These are phyloP conservation scores for Coemansia sp. DNA, from an alignment of 192 early-diverging fungal genomes.

Conservation along the genomic window DNA sequence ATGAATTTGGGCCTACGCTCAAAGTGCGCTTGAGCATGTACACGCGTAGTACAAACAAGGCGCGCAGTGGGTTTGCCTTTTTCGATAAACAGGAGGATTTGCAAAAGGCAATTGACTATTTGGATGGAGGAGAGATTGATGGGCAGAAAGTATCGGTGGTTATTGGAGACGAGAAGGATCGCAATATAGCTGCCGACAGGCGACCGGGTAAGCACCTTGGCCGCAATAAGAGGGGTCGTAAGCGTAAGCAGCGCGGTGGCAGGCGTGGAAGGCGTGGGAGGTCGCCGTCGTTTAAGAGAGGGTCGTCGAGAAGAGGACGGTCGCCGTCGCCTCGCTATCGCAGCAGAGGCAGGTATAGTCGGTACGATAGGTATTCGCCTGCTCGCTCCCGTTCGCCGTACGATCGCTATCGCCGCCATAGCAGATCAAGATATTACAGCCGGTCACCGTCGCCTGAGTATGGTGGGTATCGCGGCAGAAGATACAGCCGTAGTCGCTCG, in stretches of 20 bases:
- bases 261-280: not conserved
- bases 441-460: conserved; percentile 44
- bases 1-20: not conserved
- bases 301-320: conserved; percentile 13
- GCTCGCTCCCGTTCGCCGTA: conserved; percentile 35
- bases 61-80: not conserved
- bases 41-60: not conserved
- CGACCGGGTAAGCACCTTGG: too few relatives aligned
- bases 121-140: conserved; percentile 37
- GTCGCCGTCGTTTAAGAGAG: conserved; percentile 14
- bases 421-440: conserved; percentile 14
- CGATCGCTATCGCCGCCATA: conserved; percentile 12
- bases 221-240: too few relatives aligned
- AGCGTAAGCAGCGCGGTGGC: too few relatives aligned
- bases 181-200: too few relatives aligned
- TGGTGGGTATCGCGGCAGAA: conserved; percentile 20
- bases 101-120: conserved; percentile 24
- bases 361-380: conserved; percentile 22
- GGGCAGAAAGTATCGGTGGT: conserved; percentile 4
- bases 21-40: not conserved
- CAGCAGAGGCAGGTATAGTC: conserved; percentile 7
- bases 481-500: conserved; percentile 44
- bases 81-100: conserved; percentile 8
- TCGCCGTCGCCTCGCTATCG: conserved; percentile 41
- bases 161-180: conserved; percentile 9